These are phyloP conservation scores for Sanghuangporus sanghuang DNA, from an alignment of 1,284 basidiomycete species.

Conservation along the genomic window DNA sequence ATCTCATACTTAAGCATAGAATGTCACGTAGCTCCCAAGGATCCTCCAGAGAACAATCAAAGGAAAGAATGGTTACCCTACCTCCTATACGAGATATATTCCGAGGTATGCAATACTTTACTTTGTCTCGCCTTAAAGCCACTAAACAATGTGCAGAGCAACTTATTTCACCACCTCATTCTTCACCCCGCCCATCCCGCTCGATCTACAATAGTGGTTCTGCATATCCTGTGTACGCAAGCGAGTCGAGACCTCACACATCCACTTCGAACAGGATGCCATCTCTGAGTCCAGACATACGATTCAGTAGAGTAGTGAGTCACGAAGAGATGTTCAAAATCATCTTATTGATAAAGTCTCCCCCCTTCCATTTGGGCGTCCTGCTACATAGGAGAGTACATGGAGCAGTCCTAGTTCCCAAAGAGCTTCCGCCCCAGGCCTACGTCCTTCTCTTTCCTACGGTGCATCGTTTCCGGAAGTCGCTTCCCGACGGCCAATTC, in stretches of 20 bases:
- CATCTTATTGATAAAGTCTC: too few relatives aligned
- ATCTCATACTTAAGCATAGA: constrained; percentile 17
- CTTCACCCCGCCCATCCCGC: constrained; percentile 19
- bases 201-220: constrained; percentile 21
- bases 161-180: constrained; percentile 31
- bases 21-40: constrained; percentile 37
- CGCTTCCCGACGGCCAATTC: neutral
- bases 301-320: neutral
- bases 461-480: neutral
- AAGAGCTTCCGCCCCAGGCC: neutral
- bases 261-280: constrained; percentile 1
- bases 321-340: neutral
- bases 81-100: constrained; percentile 72
- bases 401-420: neutral
- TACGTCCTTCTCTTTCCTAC: neutral
- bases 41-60: constrained; percentile 30
- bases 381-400: neutral
- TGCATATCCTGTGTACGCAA: constrained; percentile 26
- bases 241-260: constrained; percentile 16
- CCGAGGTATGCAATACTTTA: constrained; percentile 39
- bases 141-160: constrained; percentile 33
- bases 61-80: constrained; percentile 55
- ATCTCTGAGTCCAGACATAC: neutral
- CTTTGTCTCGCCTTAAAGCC: constrained; percentile 3
- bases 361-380: neutral